These are phyloP conservation scores for Crithidia acanthocephali DNA, from an alignment of 208 protist species.

Conservation along the genomic window DNA sequence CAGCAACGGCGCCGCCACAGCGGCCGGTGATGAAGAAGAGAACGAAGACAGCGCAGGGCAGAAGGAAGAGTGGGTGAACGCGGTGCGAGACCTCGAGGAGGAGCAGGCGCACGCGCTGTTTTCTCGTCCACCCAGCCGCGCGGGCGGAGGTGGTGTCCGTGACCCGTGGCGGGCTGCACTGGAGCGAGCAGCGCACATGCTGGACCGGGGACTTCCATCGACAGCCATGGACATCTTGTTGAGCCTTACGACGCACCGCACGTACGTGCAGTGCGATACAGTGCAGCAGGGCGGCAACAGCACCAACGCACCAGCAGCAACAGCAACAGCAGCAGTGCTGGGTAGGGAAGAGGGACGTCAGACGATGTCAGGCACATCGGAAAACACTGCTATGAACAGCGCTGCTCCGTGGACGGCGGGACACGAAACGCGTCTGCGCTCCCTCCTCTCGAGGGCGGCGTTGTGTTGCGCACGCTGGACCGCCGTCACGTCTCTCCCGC, in stretches of 20 bases:
- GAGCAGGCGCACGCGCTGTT: background rate
- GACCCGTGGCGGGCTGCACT: slow-evolving; percentile 33
- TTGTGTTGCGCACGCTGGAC: slow-evolving; percentile 58
- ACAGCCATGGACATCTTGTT: slow-evolving; percentile 47
- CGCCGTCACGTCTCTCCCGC: no score
- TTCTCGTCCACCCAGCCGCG: background rate
- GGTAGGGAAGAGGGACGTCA: background rate
- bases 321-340: background rate
- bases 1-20: no score
- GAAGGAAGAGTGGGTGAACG: slow-evolving; percentile 11
- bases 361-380: background rate
- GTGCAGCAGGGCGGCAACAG: no score
- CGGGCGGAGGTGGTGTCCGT: background rate
- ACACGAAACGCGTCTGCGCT: slow-evolving; percentile 31
- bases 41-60: background rate
- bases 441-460: slow-evolving; percentile 48
- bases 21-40: background rate
- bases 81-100: slow-evolving; percentile 23
- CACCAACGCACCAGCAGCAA: background rate
- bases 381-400: no score
- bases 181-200: slow-evolving; percentile 33
- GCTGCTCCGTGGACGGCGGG: slow-evolving; percentile 13
- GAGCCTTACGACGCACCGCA: slow-evolving; percentile 11
- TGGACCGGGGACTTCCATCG: slow-evolving; percentile 23
- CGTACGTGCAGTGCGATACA: no score